Percentiles rank a stretch among this genome's conserved stretches.
These are phyloP conservation scores for Phyllosticta paracitricarpa DNA, from an alignment of 2,329 filamentous ascomycete genomes.

Conservation along the genomic window DNA sequence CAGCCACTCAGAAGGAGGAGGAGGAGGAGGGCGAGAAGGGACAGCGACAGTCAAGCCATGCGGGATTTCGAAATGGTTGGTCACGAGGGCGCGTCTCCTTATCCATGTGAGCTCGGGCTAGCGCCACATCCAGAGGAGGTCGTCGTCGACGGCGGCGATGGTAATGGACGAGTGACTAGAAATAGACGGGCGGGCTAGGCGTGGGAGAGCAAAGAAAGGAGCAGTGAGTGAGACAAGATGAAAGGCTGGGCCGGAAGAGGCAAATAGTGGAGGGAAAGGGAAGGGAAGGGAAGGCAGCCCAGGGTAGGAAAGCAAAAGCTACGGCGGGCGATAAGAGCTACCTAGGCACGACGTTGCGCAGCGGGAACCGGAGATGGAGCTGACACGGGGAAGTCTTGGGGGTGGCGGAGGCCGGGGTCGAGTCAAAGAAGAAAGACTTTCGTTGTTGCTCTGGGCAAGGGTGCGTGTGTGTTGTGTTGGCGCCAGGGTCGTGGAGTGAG, in stretches of 20 bases:
- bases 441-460: too few species aligned
- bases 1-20: background rate
- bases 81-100: background rate
- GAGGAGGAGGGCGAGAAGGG: too few species aligned
- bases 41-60: background rate
- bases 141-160: background rate
- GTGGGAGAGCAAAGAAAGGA: background rate
- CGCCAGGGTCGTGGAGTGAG: background rate
- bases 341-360: constrained; percentile 1
- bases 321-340: constrained; percentile 8
- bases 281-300: background rate
- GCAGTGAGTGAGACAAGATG: too few species aligned
- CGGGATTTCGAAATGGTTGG: background rate
- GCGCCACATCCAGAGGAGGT: background rate
- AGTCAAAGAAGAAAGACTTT: background rate
- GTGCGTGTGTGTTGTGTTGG: background rate
- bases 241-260: background rate
- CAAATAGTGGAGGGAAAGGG: background rate
- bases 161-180: background rate
- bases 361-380: background rate
- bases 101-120: background rate
- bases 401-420: background rate
- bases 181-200: background rate
- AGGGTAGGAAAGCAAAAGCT: constrained; percentile 3
- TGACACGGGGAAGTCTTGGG: background rate